phyloP scores from a whole-genome alignment of 768 basidiomycete species.

The Podaxis mareebaensis region DNA sequence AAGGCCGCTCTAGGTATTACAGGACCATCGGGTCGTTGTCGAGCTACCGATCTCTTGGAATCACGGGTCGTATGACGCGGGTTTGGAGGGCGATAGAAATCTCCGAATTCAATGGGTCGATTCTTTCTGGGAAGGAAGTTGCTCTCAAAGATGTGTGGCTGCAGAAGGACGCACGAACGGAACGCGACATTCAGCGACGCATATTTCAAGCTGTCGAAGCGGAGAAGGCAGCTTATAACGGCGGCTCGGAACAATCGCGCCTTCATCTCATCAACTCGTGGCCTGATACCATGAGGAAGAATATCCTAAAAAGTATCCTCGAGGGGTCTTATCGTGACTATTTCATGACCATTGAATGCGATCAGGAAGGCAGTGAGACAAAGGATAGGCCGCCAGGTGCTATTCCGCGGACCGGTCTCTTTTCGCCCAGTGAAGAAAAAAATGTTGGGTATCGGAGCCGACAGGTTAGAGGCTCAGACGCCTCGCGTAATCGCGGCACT shows the following conservation, averaged over 20 bases:
- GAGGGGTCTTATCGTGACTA: background rate
- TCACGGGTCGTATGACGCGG: conserved; percentile 8
- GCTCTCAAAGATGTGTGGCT: conserved; percentile 25
- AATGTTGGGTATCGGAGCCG: background rate
- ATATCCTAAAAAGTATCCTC: background rate
- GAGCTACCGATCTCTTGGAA: background rate
- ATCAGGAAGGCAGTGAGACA: background rate
- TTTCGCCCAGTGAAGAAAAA: background rate
- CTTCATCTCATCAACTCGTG: background rate
- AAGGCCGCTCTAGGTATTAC: background rate
- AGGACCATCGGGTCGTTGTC: background rate
- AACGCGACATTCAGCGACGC: conserved; percentile 16
- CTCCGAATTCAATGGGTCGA: background rate
- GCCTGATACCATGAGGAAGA: background rate
- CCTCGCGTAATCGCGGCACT: no score
- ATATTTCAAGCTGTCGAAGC: conserved; percentile 16
- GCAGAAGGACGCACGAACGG: conserved; percentile 8
- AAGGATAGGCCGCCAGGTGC: background rate
- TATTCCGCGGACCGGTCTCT: background rate
- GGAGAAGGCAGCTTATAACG: background rate
- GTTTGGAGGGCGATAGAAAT: conserved; percentile 2
- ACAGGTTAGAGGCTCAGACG: no score
- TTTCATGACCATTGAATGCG: conserved; percentile 1
- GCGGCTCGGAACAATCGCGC: background rate
- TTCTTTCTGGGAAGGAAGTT: conserved; percentile 1